Evolutionary conservation across 345 rosid genomes (phyloP), one percentile per base, ranked within the genome.

Genomic region (Angophora floribunda): DNA sequence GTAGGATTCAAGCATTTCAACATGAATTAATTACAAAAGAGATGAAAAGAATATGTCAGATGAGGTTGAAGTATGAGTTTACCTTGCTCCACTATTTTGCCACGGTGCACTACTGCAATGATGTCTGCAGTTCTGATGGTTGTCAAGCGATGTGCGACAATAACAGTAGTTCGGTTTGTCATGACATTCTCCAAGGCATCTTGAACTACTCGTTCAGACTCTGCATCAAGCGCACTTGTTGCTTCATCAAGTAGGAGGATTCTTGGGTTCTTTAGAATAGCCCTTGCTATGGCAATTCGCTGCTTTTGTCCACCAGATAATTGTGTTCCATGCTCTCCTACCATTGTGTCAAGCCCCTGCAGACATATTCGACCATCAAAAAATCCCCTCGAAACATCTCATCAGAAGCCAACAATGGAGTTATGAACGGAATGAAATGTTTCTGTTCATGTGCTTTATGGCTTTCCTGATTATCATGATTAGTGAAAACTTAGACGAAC

Each of bases 201-300:
- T 90, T 97, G 99, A 84, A 97, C 98, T 50, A 95, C 88, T 45
- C 93, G 93, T 91, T 97, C 99, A 1, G 98, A 96, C 88, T 97
- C 99, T 6, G 97, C 96, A 90, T 97, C 98, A 52, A 97, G 90
- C 0, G 98, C 98, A 65, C 98, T 97, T 65, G 98, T 97, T 3
- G 98, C 98, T 92, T 97, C 99, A 21, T 97, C 99, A 30, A 97
- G 96, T 28, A 97, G 98, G 85, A 97, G 94, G 84, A 97, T 95
- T 90, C 91, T 95, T 5, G 99, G 99, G 89, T 97, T 94, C 89
- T 96, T 97, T 80, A 97, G 80, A 51, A 97, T 95, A 24, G 99
- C 99, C 79, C 99, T 94, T 0, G 99, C 95, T 88, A 95, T 94
- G 50, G 96, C 96, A 30, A 93, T 90, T 87, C 97, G 91, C 90